A percentile compares a stretch with the other conserved stretches of the same genome.
Conservation (phyloP, 345 rosid genomes). For the Syzygium oleosum region DNA sequence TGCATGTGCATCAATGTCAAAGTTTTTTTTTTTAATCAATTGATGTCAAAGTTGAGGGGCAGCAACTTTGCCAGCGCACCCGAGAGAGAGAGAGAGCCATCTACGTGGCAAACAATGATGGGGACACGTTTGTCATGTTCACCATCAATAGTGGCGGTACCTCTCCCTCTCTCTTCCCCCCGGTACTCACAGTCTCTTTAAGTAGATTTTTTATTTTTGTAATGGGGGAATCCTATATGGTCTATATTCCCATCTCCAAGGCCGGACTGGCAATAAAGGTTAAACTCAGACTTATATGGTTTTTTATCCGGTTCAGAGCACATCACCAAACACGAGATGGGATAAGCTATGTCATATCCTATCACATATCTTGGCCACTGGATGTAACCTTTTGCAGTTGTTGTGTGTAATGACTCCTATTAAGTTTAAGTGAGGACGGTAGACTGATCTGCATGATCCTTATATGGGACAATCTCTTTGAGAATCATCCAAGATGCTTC, state of each 20-base stretch:
- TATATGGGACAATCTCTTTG: not conserved
- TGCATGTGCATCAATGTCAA: too few species aligned
- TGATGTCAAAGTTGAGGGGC: too few species aligned
- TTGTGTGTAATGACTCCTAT: not conserved
- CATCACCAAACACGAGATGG: not conserved
- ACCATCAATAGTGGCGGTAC: not conserved
- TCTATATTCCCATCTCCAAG: not conserved
- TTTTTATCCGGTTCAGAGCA: not conserved
- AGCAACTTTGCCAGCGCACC: too few species aligned
- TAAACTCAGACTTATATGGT: not conserved
- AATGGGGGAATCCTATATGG: not conserved
- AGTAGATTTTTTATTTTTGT: not conserved
- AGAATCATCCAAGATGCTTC: not conserved
- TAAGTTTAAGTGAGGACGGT: not conserved
- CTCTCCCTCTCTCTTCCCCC: not conserved
- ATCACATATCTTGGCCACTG: not conserved
- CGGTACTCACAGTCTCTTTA: not conserved
- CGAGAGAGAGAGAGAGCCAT: not conserved
- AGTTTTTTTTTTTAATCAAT: too few species aligned
- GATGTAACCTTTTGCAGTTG: not conserved
- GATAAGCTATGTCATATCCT: not conserved
- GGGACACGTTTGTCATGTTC: not conserved
- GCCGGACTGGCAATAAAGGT: not conserved
- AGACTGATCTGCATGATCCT: not conserved
- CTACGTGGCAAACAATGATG: not conserved